These are phyloP conservation scores for Chrysoporthe deuterocubensis DNA, from an alignment of 2,329 filamentous ascomycete species.

Conservation along the genomic window DNA sequence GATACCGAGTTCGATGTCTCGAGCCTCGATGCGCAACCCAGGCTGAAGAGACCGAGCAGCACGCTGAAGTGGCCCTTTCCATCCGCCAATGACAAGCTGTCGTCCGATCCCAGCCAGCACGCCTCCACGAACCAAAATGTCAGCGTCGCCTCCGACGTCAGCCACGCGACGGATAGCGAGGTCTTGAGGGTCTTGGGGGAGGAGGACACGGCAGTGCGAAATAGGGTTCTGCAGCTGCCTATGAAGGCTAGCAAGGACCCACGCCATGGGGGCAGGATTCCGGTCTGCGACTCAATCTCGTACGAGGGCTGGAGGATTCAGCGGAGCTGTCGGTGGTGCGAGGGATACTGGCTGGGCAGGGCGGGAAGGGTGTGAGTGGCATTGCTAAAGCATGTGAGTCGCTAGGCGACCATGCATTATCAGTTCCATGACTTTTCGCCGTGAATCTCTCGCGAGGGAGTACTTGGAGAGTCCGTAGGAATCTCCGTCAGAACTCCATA, in stretches of 20 bases:
- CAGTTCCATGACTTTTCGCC: not conserved
- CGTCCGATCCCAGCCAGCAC: not conserved
- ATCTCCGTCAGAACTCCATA: not conserved
- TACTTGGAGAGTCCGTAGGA: too few relatives aligned
- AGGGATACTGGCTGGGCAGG: not conserved
- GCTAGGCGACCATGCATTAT: not conserved
- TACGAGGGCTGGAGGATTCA: slow-evolving; percentile 9
- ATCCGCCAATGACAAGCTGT: not conserved
- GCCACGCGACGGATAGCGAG: not conserved
- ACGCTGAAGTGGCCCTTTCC: not conserved
- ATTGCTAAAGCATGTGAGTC: not conserved
- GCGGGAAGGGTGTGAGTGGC: not conserved
- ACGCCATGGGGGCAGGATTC: not conserved
- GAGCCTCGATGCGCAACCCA: not conserved
- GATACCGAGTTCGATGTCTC: not conserved
- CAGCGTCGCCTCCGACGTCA: not conserved
- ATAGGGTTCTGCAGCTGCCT: not conserved
- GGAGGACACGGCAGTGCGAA: not conserved
- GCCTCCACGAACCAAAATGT: not conserved
- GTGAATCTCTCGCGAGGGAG: not conserved
- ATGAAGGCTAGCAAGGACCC: not conserved
- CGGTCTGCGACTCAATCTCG: not conserved
- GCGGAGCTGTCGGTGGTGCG: slow-evolving; percentile 12
- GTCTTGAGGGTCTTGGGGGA: too few relatives aligned
- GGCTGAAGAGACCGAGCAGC: not conserved